A percentile compares a stretch with the other conserved stretches of the same genome.
These are phyloP conservation scores for Microbotryum silenes-acaulis DNA, from an alignment of 1,284 basidiomycete species.

Conservation along the genomic window DNA sequence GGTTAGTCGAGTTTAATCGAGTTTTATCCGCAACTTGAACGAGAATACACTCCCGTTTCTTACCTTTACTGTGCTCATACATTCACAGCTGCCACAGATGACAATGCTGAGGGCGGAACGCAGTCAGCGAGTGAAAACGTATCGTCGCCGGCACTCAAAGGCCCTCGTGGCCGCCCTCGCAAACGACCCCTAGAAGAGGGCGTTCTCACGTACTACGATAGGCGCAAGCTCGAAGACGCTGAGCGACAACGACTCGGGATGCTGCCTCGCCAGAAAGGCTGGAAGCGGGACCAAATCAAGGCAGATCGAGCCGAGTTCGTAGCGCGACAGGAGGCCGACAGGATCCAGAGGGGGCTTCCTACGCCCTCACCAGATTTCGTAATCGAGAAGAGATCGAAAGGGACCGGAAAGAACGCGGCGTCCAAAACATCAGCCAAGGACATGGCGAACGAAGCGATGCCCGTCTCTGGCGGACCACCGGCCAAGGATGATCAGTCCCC, in stretches of 20 bases:
- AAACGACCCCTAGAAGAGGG: constrained; percentile 6
- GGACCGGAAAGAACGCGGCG: background rate
- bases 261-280: constrained; percentile 12
- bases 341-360: background rate
- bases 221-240: constrained; percentile 23
- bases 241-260: constrained; percentile 18
- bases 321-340: constrained; percentile 1
- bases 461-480: background rate
- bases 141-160: background rate
- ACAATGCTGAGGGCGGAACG: no score
- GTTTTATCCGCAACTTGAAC: no score
- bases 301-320: constrained; percentile 8
- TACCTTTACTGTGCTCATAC: no score
- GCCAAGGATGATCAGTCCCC: background rate
- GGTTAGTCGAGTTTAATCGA: no score
- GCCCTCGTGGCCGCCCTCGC: constrained; percentile 5
- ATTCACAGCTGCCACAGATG: no score
- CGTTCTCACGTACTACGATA: constrained; percentile 10
- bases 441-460: background rate
- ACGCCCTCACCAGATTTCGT: no score
- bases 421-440: background rate
- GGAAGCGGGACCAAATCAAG: background rate
- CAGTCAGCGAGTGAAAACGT: background rate
- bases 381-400: background rate
- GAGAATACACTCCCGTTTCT: no score